Conservation (phyloP, 2,329 filamentous ascomycete genomes). For the Fusarium nanum region DNA sequence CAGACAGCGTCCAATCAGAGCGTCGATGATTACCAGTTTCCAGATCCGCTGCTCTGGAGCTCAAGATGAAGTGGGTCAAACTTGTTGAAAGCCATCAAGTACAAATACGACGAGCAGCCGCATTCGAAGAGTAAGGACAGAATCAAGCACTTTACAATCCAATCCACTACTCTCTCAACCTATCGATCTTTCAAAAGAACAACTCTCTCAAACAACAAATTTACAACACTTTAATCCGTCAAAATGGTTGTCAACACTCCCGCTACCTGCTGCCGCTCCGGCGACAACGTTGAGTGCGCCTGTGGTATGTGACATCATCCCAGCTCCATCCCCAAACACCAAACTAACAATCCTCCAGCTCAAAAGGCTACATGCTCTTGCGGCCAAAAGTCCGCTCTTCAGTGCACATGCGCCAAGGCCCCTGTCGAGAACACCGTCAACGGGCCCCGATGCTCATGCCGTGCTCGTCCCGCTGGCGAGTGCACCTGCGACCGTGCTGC, state of each 20-base stretch:
- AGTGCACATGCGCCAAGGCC: conserved; percentile 87
- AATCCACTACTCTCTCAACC: background rate
- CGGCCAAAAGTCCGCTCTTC: conserved; percentile 85
- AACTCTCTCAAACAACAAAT: background rate
- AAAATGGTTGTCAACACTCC: conserved; percentile 51
- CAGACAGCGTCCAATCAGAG: conserved; percentile 32
- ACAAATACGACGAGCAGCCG: conserved; percentile 44
- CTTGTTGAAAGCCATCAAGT: conserved; percentile 18
- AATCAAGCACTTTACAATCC: conserved; percentile 18
- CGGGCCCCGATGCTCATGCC: conserved; percentile 85
- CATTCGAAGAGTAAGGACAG: background rate
- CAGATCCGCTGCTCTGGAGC: conserved; percentile 3
- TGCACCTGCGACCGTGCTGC: conserved; percentile 83
- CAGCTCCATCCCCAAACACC: background rate
- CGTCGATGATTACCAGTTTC: conserved; percentile 27
- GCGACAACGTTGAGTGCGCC: conserved; percentile 62
- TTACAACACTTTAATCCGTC: conserved; percentile 16
- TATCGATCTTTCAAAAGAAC: background rate
- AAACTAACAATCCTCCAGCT: conserved; percentile 54
- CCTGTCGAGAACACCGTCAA: conserved; percentile 77
- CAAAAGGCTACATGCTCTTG: conserved; percentile 84
- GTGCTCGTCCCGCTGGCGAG: conserved; percentile 79
- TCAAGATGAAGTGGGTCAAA: conserved; percentile 28
- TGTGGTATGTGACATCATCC: conserved; percentile 62
- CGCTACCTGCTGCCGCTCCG: conserved; percentile 69